A percentile compares a stretch with the other conserved stretches of the same genome.
phyloP scores from a whole-genome alignment of 192 early-diverging fungal species.

The Gamsiella multidivaricata region DNA sequence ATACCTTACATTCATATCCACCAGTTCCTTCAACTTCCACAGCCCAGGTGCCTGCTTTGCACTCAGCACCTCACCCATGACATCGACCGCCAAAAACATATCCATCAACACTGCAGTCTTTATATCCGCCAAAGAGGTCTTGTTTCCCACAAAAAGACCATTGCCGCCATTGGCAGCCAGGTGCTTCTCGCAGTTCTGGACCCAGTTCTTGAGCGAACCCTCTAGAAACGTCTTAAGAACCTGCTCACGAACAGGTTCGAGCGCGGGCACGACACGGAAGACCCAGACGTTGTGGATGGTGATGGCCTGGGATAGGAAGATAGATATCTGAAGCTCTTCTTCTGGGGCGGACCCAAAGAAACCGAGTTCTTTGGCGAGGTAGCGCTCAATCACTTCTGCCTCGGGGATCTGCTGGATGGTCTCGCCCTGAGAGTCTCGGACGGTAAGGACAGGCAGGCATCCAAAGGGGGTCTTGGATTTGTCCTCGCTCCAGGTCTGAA shows the following conservation, averaged over 20 bases:
- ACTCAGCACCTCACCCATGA: neutral
- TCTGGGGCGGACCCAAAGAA: conserved; percentile 14
- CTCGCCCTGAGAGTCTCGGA: conserved; percentile 37
- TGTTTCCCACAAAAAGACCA: conserved; percentile 58
- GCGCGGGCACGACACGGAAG: conserved; percentile 30
- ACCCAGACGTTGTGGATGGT: conserved; percentile 36
- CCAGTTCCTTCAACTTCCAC: conserved; percentile 25
- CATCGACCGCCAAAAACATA: conserved; percentile 14
- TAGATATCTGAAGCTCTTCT: conserved; percentile 35
- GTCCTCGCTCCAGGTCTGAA: conserved; percentile 53
- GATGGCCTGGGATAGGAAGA: conserved; percentile 20
- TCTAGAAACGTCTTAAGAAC: conserved; percentile 17
- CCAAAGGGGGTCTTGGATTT: conserved; percentile 57
- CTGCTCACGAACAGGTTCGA: conserved; percentile 3
- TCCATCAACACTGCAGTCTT: conserved; percentile 32
- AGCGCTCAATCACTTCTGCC: conserved; percentile 37
- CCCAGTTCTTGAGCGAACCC: conserved; percentile 14
- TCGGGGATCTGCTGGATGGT: conserved; percentile 16
- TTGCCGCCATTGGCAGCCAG: conserved; percentile 19
- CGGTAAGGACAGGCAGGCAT: conserved; percentile 55
- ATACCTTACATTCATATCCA: conserved; percentile 15
- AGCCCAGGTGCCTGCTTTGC: conserved; percentile 1
- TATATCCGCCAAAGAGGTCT: conserved; percentile 58
- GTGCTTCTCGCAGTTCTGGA: conserved; percentile 50
- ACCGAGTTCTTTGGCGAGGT: conserved; percentile 24